Percentiles rank a stretch among this genome's conserved stretches.
Conservation (phyloP, 2,329 filamentous ascomycete genomes). For the Ceratocystis cubensis region DNA sequence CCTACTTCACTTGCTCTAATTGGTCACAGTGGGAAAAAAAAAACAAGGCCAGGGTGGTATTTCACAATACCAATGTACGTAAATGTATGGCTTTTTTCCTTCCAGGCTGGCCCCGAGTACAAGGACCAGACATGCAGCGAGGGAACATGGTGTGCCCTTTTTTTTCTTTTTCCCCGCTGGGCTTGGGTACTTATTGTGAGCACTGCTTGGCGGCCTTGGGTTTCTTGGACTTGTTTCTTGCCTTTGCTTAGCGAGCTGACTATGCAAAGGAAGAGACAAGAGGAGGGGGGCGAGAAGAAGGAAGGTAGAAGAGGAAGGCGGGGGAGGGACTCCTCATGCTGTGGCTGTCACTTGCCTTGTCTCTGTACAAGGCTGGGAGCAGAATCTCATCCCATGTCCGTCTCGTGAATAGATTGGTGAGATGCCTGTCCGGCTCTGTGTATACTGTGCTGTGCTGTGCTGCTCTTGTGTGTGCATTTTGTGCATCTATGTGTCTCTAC, state of each 20-base stretch:
- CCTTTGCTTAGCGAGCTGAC: not conserved
- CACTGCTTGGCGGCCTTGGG: not conserved
- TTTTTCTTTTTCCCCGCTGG: not conserved
- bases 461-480: not conserved
- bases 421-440: not conserved
- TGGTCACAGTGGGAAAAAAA: not conserved
- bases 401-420: not conserved
- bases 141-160: not conserved
- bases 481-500: not conserved
- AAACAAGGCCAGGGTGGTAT: not conserved
- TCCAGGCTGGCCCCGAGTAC: not conserved
- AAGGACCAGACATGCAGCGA: constrained; percentile 1
- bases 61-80: not conserved
- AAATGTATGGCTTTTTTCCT: not conserved
- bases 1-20: not conserved
- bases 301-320: not conserved
- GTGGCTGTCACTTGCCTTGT: not conserved
- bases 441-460: not conserved
- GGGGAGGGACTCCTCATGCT: not conserved
- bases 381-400: constrained; percentile 7
- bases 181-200: not conserved
- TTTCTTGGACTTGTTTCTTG: not conserved
- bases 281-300: not conserved
- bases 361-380: constrained; percentile 1
- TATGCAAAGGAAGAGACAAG: no score